A percentile compares a stretch with the other conserved stretches of the same genome.
phyloP scores from a whole-genome alignment of 441 rosid species.

The Pelargonium citronellum region DNA sequence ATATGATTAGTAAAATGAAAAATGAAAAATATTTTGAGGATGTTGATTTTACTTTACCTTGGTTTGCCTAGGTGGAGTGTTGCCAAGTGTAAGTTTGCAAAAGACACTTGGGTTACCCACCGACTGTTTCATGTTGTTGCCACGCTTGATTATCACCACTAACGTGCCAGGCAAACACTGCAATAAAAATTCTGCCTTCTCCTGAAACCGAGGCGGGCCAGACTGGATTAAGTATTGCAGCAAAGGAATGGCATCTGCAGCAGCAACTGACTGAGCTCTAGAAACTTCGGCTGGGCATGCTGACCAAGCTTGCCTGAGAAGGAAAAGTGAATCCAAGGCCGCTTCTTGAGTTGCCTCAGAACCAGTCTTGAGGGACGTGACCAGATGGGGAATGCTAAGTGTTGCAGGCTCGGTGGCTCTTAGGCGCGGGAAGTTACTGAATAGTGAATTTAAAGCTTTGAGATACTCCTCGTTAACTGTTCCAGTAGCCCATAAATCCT shows the following conservation, averaged over 20 bases:
- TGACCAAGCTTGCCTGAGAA: slow-evolving; percentile 99
- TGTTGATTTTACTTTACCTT: slow-evolving; percentile 19
- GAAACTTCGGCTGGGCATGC: slow-evolving; percentile 99
- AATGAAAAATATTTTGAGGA: too few relatives aligned
- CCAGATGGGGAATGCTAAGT: slow-evolving; percentile 93
- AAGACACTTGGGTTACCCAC: slow-evolving; percentile 94
- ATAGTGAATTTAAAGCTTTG: slow-evolving; percentile 82
- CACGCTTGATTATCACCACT: slow-evolving; percentile 88
- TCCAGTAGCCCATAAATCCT: slow-evolving; percentile 97
- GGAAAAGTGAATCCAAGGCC: slow-evolving; percentile 89
- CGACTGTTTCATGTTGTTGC: slow-evolving; percentile 98
- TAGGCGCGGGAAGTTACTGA: slow-evolving; percentile 96
- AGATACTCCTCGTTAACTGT: slow-evolving; percentile 94
- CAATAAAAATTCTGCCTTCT: slow-evolving; percentile 90
- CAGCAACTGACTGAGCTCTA: slow-evolving; percentile 92
- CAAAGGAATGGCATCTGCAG: slow-evolving; percentile 97
- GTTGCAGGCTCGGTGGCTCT: slow-evolving; percentile 99
- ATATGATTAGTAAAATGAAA: too few relatives aligned
- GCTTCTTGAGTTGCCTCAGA: slow-evolving; percentile 99
- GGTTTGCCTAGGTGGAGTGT: slow-evolving; percentile 81
- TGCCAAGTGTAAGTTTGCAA: slow-evolving; percentile 93
- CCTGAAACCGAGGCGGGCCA: slow-evolving; percentile 99
- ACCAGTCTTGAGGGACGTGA: slow-evolving; percentile 87
- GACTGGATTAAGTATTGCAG: slow-evolving; percentile 96
- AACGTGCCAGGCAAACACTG: slow-evolving; percentile 99